phyloP scores from a whole-genome alignment of 306 rosid genomes.

The Gillenia trifoliata region DNA sequence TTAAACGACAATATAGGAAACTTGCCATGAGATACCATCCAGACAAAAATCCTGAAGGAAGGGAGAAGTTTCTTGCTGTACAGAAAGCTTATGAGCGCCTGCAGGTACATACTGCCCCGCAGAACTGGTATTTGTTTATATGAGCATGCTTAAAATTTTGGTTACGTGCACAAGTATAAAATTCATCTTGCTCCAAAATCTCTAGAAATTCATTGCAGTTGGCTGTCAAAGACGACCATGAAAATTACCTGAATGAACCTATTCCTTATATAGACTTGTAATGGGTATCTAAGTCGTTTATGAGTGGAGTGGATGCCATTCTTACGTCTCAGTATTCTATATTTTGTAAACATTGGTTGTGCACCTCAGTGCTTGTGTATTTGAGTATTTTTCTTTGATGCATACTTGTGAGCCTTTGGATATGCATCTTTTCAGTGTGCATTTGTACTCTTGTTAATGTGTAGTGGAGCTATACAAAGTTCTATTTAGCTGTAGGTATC shows the following conservation, averaged over 20 bases:
- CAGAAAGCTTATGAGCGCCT: conserved; percentile 99
- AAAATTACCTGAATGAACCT: background rate
- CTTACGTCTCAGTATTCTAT: background rate
- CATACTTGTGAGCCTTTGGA: background rate
- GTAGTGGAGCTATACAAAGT: background rate
- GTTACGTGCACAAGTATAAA: background rate
- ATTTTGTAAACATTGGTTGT: background rate
- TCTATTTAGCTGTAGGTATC: background rate
- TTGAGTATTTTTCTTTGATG: background rate
- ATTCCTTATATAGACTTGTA: background rate
- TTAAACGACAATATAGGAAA: conserved; percentile 94
- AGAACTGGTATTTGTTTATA: background rate
- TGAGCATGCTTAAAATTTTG: background rate
- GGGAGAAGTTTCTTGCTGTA: conserved; percentile 92
- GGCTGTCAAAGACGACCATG: background rate
- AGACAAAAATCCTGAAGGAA: conserved; percentile 98
- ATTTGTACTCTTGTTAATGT: background rate
- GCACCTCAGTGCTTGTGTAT: background rate
- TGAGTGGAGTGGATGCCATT: background rate
- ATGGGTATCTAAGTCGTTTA: background rate
- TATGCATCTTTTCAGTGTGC: background rate
- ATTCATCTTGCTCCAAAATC: conserved; percentile 4
- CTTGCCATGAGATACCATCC: conserved; percentile 99
- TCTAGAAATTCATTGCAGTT: background rate
- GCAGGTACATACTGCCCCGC: conserved; percentile 55